A percentile compares a stretch with the other conserved stretches of the same genome.
Conservation (phyloP, 177 flowering plant species). For the Vitis hybrid region DNA sequence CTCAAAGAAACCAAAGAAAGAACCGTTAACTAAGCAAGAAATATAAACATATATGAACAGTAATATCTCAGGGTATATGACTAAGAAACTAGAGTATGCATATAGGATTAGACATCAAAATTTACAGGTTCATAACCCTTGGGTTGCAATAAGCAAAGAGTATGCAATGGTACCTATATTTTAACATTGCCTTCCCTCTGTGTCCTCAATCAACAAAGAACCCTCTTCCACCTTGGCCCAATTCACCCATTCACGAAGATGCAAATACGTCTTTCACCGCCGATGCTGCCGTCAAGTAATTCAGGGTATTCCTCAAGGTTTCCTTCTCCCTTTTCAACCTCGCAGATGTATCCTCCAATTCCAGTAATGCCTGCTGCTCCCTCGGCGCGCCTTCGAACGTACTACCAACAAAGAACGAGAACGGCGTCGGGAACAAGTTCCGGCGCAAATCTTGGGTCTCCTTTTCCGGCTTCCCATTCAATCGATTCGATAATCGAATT, state of each 20-base stretch:
- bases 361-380: conserved; percentile 96
- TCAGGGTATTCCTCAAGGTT: conserved; percentile 85
- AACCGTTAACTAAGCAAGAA: too few relatives aligned
- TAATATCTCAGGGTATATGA: background rate
- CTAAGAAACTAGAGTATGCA: background rate
- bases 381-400: conserved; percentile 96
- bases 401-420: conserved; percentile 93
- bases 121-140: conserved; percentile 18
- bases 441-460: conserved; percentile 72
- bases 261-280: conserved; percentile 96
- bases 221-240: background rate
- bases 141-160: background rate
- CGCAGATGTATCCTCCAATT: conserved; percentile 81
- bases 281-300: conserved; percentile 89
- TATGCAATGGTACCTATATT: conserved; percentile 9
- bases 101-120: conserved; percentile 15
- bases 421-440: conserved; percentile 89
- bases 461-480: conserved; percentile 87
- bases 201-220: background rate
- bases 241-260: conserved; percentile 38
- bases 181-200: background rate
- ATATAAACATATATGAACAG: background rate
- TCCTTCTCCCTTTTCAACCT: conserved; percentile 91
- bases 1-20: too few relatives aligned
- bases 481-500: conserved; percentile 73